Percentiles rank a stretch among this genome's conserved stretches.
Evolutionary conservation across 2,329 filamentous ascomycete genomes (phyloP).

Genomic region (Colletotrichum salicis): DNA sequence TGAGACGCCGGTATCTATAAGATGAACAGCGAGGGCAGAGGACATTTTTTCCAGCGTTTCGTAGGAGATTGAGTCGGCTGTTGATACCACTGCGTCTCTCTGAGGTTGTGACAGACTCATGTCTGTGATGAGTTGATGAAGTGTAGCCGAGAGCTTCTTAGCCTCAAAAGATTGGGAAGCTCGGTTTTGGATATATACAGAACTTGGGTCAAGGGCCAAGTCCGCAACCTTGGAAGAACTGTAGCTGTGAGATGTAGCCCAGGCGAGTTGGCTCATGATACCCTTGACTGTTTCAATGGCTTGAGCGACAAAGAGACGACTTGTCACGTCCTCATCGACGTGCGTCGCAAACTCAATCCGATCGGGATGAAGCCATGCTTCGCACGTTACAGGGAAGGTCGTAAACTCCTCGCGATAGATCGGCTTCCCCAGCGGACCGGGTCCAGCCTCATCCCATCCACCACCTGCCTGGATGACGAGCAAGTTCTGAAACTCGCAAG

Average conservation of each 20-base stretch:
- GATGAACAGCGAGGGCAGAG: background rate
- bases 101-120: background rate
- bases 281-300: constrained; percentile 21
- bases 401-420: constrained; percentile 29
- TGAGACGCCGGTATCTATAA: background rate
- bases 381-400: constrained; percentile 28
- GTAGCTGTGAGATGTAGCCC: background rate
- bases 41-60: background rate
- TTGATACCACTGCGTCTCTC: constrained; percentile 6
- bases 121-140: constrained; percentile 3
- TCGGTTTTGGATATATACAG: background rate
- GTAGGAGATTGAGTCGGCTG: background rate
- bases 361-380: constrained; percentile 17
- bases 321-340: constrained; percentile 25
- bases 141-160: background rate
- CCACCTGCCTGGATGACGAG: constrained; percentile 43
- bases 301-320: constrained; percentile 11
- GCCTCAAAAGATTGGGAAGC: background rate
- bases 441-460: constrained; percentile 10
- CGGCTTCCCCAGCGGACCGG: constrained; percentile 20
- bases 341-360: constrained; percentile 26
- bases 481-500: constrained; percentile 42
- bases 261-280: constrained; percentile 16
- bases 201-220: background rate
- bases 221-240: background rate